Percentiles rank a stretch among this genome's conserved stretches.
Conservation (phyloP, 1,139 yeast genomes). For the Yamadazyma songkhlaensis region DNA sequence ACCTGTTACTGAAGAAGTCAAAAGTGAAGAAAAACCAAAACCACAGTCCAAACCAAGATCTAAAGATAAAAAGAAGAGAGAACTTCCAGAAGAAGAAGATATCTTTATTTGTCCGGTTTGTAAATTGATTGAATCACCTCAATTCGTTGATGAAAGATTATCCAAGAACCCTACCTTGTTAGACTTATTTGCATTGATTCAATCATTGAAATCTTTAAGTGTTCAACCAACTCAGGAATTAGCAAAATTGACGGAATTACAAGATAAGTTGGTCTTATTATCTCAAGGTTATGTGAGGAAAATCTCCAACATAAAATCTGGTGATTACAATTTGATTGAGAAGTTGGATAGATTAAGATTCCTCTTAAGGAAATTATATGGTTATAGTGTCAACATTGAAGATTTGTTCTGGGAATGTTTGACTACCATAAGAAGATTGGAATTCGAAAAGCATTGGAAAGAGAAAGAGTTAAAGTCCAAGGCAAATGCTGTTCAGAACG, state of each 20-base stretch:
- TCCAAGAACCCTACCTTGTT: slow-evolving; percentile 20
- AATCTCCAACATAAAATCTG: slow-evolving; percentile 16
- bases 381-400: slow-evolving; percentile 27
- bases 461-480: neutral
- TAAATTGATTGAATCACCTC: slow-evolving; percentile 24
- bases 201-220: slow-evolving; percentile 31
- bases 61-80: slow-evolving; percentile 12
- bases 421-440: slow-evolving; percentile 17
- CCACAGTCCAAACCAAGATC: neutral
- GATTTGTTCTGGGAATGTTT: slow-evolving; percentile 21
- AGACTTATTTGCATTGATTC: slow-evolving; percentile 17
- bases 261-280: slow-evolving; percentile 11
- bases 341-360: slow-evolving; percentile 27
- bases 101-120: slow-evolving; percentile 68
- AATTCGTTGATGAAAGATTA: slow-evolving; percentile 16
- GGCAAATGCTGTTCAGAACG: neutral
- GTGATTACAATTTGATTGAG: slow-evolving; percentile 9
- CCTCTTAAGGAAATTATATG: slow-evolving; percentile 32
- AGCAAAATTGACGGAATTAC: slow-evolving; percentile 20
- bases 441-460: slow-evolving; percentile 4
- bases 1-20: too few species aligned
- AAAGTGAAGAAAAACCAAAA: neutral
- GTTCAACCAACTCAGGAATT: slow-evolving; percentile 42
- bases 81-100: slow-evolving; percentile 15
- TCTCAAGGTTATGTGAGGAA: slow-evolving; percentile 10